A percentile compares a stretch with the other conserved stretches of the same genome.
Evolutionary conservation across 306 rosid species (phyloP).

Genomic region (Dryas drummondii): DNA sequence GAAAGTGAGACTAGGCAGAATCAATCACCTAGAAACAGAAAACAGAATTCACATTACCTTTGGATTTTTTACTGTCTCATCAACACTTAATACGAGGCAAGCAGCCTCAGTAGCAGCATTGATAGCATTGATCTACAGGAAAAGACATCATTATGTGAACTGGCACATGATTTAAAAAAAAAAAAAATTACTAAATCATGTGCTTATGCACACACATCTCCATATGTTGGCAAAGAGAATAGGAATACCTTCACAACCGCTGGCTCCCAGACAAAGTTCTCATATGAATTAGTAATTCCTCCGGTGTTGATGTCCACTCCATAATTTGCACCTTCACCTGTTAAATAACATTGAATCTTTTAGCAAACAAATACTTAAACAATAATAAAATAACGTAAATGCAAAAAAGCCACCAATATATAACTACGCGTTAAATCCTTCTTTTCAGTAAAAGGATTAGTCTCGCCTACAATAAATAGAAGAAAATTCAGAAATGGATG

Average conservation of each 20-base stretch:
- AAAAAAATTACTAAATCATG: background rate
- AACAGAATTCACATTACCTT: conserved; percentile 50
- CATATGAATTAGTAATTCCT: conserved; percentile 89
- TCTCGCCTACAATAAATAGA: background rate
- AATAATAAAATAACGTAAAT: background rate
- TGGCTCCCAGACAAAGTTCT: conserved; percentile 99
- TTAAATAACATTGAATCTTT: background rate
- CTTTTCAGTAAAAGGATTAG: background rate
- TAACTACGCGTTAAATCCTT: background rate
- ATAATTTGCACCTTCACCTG: conserved; percentile 87
- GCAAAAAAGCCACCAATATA: background rate
- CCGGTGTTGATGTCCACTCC: conserved; percentile 96
- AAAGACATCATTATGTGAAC: background rate
- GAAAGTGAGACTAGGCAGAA: background rate
- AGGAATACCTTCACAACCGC: conserved; percentile 82
- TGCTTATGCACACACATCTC: background rate
- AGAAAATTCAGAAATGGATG: background rate
- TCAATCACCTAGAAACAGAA: background rate
- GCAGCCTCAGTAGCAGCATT: conserved; percentile 99
- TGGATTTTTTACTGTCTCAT: conserved; percentile 94
- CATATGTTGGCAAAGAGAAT: background rate
- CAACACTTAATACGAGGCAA: conserved; percentile 89
- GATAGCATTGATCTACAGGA: conserved; percentile 87
- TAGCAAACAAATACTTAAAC: background rate
- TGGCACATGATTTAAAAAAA: conserved; percentile 20